Evolutionary conservation across 2,329 filamentous ascomycete species (phyloP).

Genomic region (Aspergillus transmontanensis): DNA sequence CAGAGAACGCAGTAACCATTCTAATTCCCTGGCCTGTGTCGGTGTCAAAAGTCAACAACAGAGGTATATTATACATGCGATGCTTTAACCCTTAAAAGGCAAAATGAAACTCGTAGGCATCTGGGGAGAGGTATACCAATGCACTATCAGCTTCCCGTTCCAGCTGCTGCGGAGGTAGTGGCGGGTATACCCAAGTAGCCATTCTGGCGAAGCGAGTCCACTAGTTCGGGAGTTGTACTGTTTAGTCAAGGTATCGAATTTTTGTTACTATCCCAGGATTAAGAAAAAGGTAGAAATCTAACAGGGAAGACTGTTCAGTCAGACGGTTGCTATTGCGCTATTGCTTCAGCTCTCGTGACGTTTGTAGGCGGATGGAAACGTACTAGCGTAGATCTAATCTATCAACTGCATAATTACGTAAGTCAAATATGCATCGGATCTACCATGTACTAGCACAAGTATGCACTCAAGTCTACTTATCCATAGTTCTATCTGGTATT

Average conservation of each 20-base stretch:
- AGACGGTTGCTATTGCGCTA: neutral
- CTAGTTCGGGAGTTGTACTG: neutral
- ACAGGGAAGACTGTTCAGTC: neutral
- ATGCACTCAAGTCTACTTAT: too few relatives aligned
- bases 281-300: neutral
- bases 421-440: neutral
- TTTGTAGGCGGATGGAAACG: neutral
- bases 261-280: neutral
- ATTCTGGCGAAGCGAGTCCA: neutral
- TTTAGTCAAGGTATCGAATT: neutral
- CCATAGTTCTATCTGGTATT: neutral
- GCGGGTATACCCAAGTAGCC: constrained; percentile 53
- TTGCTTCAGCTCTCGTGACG: neutral
- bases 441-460: too few relatives aligned
- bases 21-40: constrained; percentile 58
- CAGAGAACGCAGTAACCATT: constrained; percentile 65
- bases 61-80: neutral
- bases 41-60: neutral
- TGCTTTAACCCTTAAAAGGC: neutral
- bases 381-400: neutral
- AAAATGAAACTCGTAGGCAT: neutral
- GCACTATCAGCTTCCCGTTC: constrained; percentile 56
- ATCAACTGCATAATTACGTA: neutral
- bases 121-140: constrained; percentile 43
- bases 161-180: constrained; percentile 54